Percentiles rank a stretch among this genome's conserved stretches.
These are phyloP conservation scores for Moesziomyces parantarcticus DNA, from an alignment of 1,284 basidiomycete species.

Conservation along the genomic window DNA sequence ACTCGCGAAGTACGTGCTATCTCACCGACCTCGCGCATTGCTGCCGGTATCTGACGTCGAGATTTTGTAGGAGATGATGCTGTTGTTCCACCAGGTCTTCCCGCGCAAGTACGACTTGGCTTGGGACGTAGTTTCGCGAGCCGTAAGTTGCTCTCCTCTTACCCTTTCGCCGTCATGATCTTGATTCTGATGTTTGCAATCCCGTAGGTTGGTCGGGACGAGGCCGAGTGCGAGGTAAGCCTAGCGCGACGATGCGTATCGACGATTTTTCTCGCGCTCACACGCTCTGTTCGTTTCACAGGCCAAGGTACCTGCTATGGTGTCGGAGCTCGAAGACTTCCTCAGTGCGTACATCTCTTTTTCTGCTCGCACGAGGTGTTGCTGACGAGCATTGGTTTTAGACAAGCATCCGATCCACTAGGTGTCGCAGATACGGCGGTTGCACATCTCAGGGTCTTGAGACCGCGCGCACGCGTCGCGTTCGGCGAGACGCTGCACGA, in stretches of 20 bases:
- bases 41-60: constrained; percentile 2
- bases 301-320: constrained; percentile 12
- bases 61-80: constrained; percentile 24
- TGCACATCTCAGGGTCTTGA: no score
- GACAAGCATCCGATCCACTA: neutral
- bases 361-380: no score
- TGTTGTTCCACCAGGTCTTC: constrained; percentile 18
- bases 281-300: neutral
- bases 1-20: neutral
- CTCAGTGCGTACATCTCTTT: constrained; percentile 11
- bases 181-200: no score
- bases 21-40: no score
- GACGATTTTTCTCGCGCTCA: neutral
- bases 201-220: constrained; percentile 19
- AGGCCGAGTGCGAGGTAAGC: constrained; percentile 24
- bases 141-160: constrained; percentile 3
- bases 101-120: constrained; percentile 5
- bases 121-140: constrained; percentile 12
- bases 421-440: no score
- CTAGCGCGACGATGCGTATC: neutral
- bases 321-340: constrained; percentile 8
- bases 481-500: neutral
- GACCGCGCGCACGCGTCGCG: no score
- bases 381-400: neutral
- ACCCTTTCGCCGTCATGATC: no score